Conservation (phyloP, 2,329 filamentous ascomycete genomes). For the Aspergillus transmontanensis region DNA sequence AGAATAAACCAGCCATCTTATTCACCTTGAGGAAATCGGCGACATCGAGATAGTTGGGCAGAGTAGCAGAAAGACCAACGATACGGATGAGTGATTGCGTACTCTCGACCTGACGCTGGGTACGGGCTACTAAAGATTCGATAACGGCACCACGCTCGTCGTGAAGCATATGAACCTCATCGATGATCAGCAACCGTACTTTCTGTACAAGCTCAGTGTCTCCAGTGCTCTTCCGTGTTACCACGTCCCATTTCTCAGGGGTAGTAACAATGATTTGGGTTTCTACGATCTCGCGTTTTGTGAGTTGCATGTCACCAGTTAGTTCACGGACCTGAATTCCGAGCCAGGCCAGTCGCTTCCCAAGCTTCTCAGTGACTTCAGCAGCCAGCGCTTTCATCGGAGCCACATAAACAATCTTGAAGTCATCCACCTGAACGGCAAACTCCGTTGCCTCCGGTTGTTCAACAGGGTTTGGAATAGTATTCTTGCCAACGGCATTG, state of each 20-base stretch:
- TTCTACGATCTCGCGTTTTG: slow-evolving; percentile 90
- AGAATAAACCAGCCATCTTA: slow-evolving; percentile 87
- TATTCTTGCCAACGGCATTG: slow-evolving; percentile 85
- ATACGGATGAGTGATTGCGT: slow-evolving; percentile 97
- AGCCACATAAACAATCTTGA: slow-evolving; percentile 98
- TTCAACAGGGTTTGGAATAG: slow-evolving; percentile 76
- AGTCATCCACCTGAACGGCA: slow-evolving; percentile 78
- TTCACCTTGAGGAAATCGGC: slow-evolving; percentile 97
- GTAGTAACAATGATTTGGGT: slow-evolving; percentile 99
- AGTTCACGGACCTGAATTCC: slow-evolving; percentile 90
- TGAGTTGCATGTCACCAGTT: slow-evolving; percentile 98
- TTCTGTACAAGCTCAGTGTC: slow-evolving; percentile 98
- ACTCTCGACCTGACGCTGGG: slow-evolving; percentile 94
- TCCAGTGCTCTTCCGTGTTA: slow-evolving; percentile 93
- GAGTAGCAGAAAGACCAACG: slow-evolving; percentile 88
- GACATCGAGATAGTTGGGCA: slow-evolving; percentile 96
- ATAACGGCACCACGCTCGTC: slow-evolving; percentile 95
- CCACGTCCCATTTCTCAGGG: slow-evolving; percentile 98
- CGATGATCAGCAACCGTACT: slow-evolving; percentile 91
- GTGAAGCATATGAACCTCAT: slow-evolving; percentile 99
- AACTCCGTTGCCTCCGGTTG: slow-evolving; percentile 75
- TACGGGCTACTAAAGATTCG: slow-evolving; percentile 92
- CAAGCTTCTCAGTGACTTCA: slow-evolving; percentile 92
- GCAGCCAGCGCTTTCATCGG: slow-evolving; percentile 98
- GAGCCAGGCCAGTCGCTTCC: slow-evolving; percentile 89